Evolutionary conservation across 2,329 filamentous ascomycete genomes (phyloP).

Genomic region (Alternaria incomplexa): DNA sequence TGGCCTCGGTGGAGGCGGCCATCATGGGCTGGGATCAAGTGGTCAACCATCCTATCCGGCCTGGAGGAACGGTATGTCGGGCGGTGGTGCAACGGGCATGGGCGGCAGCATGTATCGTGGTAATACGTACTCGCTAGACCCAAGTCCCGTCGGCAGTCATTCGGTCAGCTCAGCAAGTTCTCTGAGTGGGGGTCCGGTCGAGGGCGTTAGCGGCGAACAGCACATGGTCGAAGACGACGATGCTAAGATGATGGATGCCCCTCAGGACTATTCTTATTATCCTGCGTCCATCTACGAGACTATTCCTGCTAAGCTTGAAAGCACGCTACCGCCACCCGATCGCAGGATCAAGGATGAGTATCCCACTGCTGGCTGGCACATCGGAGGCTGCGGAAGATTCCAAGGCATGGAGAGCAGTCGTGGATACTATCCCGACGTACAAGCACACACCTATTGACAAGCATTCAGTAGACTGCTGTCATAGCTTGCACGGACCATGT

Average conservation of each 20-base stretch:
- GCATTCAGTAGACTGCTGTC: background rate
- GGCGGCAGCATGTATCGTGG: slow-evolving; percentile 44
- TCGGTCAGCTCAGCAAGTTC: slow-evolving; percentile 55
- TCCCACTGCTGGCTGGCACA: slow-evolving; percentile 44
- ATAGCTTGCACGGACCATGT: slow-evolving; percentile 14
- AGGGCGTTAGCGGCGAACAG: slow-evolving; percentile 52
- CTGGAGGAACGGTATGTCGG: slow-evolving; percentile 43
- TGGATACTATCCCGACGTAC: slow-evolving; percentile 55
- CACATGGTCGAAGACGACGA: slow-evolving; percentile 48
- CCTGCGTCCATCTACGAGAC: slow-evolving; percentile 53
- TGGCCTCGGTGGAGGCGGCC: slow-evolving; percentile 38
- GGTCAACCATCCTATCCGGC: slow-evolving; percentile 56
- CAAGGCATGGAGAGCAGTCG: slow-evolving; percentile 56
- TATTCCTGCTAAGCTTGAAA: slow-evolving; percentile 42
- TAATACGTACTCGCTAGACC: slow-evolving; percentile 47
- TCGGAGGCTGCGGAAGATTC: slow-evolving; percentile 51
- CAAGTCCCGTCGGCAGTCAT: slow-evolving; percentile 49
- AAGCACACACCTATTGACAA: slow-evolving; percentile 49
- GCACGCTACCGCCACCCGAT: slow-evolving; percentile 40
- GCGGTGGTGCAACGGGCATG: slow-evolving; percentile 36
- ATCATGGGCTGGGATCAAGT: slow-evolving; percentile 70
- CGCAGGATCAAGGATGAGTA: slow-evolving; percentile 54
- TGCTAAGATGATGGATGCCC: slow-evolving; percentile 49
- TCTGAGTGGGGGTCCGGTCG: slow-evolving; percentile 48
- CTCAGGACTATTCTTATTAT: slow-evolving; percentile 56